A percentile compares a stretch with the other conserved stretches of the same genome.
Evolutionary conservation across 2,329 filamentous ascomycete species (phyloP).

Genomic region (Pseudohalonectria lignicola): DNA sequence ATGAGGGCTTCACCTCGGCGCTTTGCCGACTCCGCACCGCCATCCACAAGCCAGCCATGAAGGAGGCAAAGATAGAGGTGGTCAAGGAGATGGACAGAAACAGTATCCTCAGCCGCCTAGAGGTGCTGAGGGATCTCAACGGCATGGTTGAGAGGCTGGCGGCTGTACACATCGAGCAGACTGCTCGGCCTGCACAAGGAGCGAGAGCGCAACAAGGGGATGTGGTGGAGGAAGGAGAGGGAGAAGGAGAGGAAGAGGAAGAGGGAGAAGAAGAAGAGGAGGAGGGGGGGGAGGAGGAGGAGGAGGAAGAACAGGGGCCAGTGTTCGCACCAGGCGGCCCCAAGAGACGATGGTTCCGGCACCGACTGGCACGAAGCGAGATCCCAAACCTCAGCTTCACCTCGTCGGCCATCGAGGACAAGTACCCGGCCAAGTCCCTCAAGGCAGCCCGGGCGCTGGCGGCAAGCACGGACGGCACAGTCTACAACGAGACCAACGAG

Average conservation of each 20-base stretch:
- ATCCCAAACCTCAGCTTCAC: not conserved
- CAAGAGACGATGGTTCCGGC: not conserved
- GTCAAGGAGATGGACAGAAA: not conserved
- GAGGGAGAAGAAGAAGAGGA: not conserved
- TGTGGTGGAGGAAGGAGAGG: not conserved
- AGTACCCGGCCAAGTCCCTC: not conserved
- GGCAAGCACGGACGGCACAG: constrained; percentile 2
- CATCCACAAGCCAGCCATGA: constrained; percentile 8
- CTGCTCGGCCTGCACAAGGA: no score
- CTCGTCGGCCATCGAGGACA: not conserved
- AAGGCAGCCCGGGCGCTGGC: constrained; percentile 6
- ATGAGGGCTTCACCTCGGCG: constrained; percentile 8
- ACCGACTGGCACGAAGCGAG: not conserved
- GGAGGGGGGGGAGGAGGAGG: not conserved
- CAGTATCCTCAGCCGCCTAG: not conserved
- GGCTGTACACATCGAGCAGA: not conserved
- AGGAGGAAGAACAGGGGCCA: not conserved
- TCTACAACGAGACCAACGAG: constrained; percentile 20
- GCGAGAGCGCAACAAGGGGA: no score
- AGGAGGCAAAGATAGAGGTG: constrained; percentile 7
- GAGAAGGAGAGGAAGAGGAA: not conserved
- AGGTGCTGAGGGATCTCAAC: not conserved
- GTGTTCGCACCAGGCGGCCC: not conserved
- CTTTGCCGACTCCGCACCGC: constrained; percentile 10
- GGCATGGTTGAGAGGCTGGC: constrained; percentile 3